A percentile compares a stretch with the other conserved stretches of the same genome.
Conservation (phyloP, 192 early-diverging fungal genomes). For the Coemansia javaensis region DNA sequence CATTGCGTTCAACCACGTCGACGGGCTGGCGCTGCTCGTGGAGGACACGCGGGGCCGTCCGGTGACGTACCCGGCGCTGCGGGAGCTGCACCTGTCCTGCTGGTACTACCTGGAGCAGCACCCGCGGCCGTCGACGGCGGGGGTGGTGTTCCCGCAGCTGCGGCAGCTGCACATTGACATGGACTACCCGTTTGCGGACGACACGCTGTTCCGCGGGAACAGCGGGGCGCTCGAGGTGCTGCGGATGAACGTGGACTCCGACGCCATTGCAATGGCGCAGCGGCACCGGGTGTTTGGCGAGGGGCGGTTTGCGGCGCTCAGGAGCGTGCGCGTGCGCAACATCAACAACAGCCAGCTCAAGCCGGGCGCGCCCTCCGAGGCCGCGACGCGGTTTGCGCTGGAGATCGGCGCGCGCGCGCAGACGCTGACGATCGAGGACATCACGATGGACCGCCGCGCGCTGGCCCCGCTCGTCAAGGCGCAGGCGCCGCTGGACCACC, state of each 20-base stretch:
- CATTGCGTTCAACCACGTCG: conserved; percentile 3
- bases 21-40: not conserved
- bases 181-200: conserved; percentile 19
- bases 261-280: conserved; percentile 6
- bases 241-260: conserved; percentile 1
- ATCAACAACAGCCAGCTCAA: conserved; percentile 2
- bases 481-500: not conserved
- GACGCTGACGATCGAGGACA: conserved; percentile 7
- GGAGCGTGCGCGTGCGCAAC: conserved; percentile 3
- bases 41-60: not conserved
- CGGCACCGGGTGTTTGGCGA: conserved; percentile 6
- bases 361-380: not conserved
- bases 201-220: conserved; percentile 21
- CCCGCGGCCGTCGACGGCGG: not conserved
- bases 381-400: conserved; percentile 7
- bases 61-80: not conserved
- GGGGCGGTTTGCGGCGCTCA: not conserved
- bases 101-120: conserved; percentile 3
- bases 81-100: not conserved
- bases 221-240: conserved; percentile 3
- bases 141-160: conserved; percentile 8
- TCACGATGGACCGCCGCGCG: not conserved
- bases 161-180: conserved; percentile 5
- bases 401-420: not conserved
- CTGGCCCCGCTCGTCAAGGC: not conserved